Base-by-base conservation (phyloP, 345 rosid species). In the Bretschneidera sinensis region DNA sequence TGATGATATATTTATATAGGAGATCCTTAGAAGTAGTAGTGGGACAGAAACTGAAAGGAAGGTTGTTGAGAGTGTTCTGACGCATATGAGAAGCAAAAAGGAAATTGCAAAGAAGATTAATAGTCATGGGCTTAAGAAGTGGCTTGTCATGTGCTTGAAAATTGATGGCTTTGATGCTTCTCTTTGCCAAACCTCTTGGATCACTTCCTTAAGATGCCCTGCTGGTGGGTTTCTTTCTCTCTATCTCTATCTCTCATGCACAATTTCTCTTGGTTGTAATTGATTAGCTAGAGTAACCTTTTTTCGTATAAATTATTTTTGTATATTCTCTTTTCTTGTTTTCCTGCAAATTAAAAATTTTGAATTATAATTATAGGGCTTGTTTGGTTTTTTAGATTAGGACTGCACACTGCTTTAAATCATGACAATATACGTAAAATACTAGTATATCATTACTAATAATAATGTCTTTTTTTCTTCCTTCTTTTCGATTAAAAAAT, bases 101-200 rank as follows among this genome's bases (percentile, higher is more conserved):
- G 43, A 49, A 56, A 72, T 28, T 6, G 75, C 4, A 61, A 22
- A 33, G 67, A 52, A 21, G 35, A 33, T 63, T 63, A 47, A 54
- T 54, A 35, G 35, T 31, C 6, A 31, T 31, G 45, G 11, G 43
- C 71, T 75, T 7, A 83, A 71, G 66, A 73, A 73, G 9, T 69
- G 65, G 74, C 34, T 74, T 17, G 74, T 65, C 17, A 57, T 70
- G 67, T 61, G 47, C 19, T 59, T 74, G 22, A 71, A 47, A 58
- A 64, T 66, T 39, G 63, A 71, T 23, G 74, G 76, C 43, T 71
- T 68, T 21, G 69, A 74, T 56, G 74, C 79, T 67, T 74, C 65
- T 47, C 55, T 78, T n/a, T 68, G 66, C 10, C 58, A 24, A 50
- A 74, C 79, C 9, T 54, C 67, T 20, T 78, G 79, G 79, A 66